Evolutionary conservation across 345 rosid genomes (phyloP).

Genomic region (Eucalyptus cloeziana): DNA sequence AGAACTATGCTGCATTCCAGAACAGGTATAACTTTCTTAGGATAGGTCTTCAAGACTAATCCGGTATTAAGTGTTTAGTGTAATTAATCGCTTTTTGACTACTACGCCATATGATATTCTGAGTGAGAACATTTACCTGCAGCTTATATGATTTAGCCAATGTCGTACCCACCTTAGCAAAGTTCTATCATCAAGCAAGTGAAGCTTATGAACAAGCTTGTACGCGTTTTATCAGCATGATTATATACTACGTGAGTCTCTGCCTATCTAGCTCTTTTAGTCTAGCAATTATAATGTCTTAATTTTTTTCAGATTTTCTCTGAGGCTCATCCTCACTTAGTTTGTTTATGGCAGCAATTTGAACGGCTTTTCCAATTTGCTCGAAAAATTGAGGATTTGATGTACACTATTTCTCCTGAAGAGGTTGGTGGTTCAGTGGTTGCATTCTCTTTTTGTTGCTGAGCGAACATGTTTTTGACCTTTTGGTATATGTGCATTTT

Average conservation of each 20-base stretch:
- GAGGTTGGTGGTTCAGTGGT: slow-evolving; percentile 44
- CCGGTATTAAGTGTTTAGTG: not conserved
- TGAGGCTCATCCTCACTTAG: not conserved
- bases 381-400: slow-evolving; percentile 79
- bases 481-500: not conserved
- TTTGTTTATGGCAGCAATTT: slow-evolving; percentile 61
- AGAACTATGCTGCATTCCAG: slow-evolving; percentile 98
- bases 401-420: slow-evolving; percentile 92
- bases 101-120: not conserved
- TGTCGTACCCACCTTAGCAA: slow-evolving; percentile 91
- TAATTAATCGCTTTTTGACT: not conserved
- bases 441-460: not conserved
- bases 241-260: slow-evolving; percentile 75
- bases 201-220: slow-evolving; percentile 99
- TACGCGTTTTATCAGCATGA: slow-evolving; percentile 91
- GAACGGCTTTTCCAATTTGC: slow-evolving; percentile 93
- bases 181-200: slow-evolving; percentile 98
- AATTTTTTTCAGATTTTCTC: not conserved
- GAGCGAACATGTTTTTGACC: not conserved
- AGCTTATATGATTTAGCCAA: slow-evolving; percentile 97
- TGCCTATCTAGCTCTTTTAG: not conserved
- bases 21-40: slow-evolving; percentile 40
- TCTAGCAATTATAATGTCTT: not conserved
- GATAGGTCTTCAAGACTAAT: not conserved
- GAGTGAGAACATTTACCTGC: slow-evolving; percentile 19